Conservation (phyloP, 2,329 filamentous ascomycete genomes). For the Pestalotiopsis sp. region DNA sequence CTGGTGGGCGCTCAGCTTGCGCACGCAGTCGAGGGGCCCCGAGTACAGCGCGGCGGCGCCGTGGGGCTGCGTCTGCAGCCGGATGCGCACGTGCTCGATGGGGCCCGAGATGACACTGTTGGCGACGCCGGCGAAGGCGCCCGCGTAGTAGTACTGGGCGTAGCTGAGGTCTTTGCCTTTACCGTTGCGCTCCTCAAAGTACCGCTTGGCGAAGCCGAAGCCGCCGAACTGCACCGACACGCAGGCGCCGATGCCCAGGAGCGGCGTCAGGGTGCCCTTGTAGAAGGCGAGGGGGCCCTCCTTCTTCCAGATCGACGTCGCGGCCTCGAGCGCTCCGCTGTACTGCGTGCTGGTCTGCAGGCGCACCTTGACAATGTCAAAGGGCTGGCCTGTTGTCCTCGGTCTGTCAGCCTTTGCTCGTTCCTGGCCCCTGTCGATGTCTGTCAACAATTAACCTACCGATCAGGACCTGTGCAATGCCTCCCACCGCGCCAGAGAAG, state of each 20-base stretch:
- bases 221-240: constrained; percentile 98
- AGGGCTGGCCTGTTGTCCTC: constrained; percentile 59
- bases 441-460: constrained; percentile 55
- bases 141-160: constrained; percentile 84
- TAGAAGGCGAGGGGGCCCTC: constrained; percentile 90
- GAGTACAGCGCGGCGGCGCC: constrained; percentile 75
- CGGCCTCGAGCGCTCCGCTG: constrained; percentile 77
- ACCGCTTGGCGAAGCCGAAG: constrained; percentile 89
- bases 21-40: constrained; percentile 88
- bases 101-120: constrained; percentile 88
- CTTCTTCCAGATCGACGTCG: constrained; percentile 79
- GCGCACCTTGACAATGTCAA: constrained; percentile 96
- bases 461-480: constrained; percentile 89
- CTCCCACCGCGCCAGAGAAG: constrained; percentile 86
- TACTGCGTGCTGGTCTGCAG: constrained; percentile 88
- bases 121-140: constrained; percentile 88
- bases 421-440: background rate
- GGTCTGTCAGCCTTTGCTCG: constrained; percentile 12
- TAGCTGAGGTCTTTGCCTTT: constrained; percentile 64
- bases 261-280: constrained; percentile 93
- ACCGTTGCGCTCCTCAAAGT: constrained; percentile 76
- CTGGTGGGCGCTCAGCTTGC: constrained; percentile 71
- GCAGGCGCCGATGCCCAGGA: constrained; percentile 95
- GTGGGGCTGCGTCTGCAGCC: constrained; percentile 94
- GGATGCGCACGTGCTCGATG: constrained; percentile 96